phyloP scores from a whole-genome alignment of 1,139 yeast species.

The Torulaspora globosa region DNA sequence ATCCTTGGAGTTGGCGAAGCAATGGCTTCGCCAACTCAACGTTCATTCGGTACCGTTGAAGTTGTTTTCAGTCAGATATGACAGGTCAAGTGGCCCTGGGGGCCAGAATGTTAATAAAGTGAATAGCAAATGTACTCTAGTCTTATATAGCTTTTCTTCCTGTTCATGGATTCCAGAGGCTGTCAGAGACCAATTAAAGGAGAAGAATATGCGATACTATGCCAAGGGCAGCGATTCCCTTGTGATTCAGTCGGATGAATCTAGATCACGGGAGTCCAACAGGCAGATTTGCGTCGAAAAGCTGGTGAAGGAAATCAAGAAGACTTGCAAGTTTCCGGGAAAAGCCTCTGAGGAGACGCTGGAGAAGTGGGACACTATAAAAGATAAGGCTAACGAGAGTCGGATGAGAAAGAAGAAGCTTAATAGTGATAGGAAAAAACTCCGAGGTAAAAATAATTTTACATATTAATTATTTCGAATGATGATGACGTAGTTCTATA shows the following conservation, averaged over 20 bases:
- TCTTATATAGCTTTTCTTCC: slow-evolving; percentile 49
- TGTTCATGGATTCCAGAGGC: slow-evolving; percentile 63
- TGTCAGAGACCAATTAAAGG: slow-evolving; percentile 45
- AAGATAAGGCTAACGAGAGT: slow-evolving; percentile 45
- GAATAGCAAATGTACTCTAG: slow-evolving; percentile 71
- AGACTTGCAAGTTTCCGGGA: slow-evolving; percentile 45
- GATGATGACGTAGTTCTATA: neutral
- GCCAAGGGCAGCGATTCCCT: slow-evolving; percentile 54
- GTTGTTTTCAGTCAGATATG: slow-evolving; percentile 52
- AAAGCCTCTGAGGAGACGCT: slow-evolving; percentile 49
- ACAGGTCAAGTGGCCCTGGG: slow-evolving; percentile 88
- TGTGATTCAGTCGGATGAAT: slow-evolving; percentile 57
- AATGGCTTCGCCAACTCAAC: slow-evolving; percentile 45
- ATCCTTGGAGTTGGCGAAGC: slow-evolving; percentile 29
- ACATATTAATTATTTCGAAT: slow-evolving; percentile 2
- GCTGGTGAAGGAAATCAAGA: slow-evolving; percentile 51
- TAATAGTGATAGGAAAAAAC: slow-evolving; percentile 52
- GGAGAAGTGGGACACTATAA: slow-evolving; percentile 54
- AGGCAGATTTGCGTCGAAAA: slow-evolving; percentile 57
- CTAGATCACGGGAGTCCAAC: slow-evolving; percentile 59
- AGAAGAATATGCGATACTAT: slow-evolving; percentile 48
- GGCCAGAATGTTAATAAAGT: slow-evolving; percentile 93
- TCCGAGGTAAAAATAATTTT: slow-evolving; percentile 35
- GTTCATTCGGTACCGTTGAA: slow-evolving; percentile 45
- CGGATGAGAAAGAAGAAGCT: slow-evolving; percentile 52